Evolutionary conservation across 2,329 filamentous ascomycete genomes (phyloP).

Genomic region (Beauveria rudraprayagi): DNA sequence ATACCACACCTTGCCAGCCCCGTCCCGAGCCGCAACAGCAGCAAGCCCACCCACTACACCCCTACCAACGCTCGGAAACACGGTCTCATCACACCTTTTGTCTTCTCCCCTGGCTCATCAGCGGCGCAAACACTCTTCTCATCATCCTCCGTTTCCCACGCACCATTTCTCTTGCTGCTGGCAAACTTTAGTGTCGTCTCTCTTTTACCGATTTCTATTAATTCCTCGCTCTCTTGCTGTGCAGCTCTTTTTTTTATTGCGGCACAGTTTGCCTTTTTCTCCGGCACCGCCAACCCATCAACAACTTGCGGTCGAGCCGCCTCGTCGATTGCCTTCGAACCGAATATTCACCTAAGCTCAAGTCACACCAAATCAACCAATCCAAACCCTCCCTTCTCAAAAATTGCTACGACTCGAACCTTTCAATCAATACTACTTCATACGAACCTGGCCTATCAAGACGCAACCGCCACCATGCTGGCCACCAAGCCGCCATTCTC

Average conservation of each 20-base stretch:
- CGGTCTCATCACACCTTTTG: background rate
- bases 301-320: background rate
- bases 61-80: background rate
- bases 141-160: background rate
- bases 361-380: background rate
- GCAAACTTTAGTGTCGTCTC: background rate
- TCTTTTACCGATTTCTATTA: background rate
- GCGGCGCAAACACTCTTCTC: background rate
- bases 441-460: background rate
- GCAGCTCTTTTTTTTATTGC: background rate
- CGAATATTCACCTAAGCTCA: background rate
- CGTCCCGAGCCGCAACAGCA: background rate
- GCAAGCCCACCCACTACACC: background rate
- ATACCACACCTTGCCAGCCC: background rate
- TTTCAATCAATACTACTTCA: background rate
- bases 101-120: background rate
- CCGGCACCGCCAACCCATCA: background rate
- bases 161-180: background rate
- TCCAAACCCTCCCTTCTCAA: background rate
- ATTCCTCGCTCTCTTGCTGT: background rate
- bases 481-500: constrained; percentile 67
- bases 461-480: constrained; percentile 46
- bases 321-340: background rate
- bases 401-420: background rate
- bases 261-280: background rate